A percentile compares a stretch with the other conserved stretches of the same genome.
Evolutionary conservation across 225 moss, liverwort and hornwort genomes (phyloP).

Genomic region (Climacium dendroides): DNA sequence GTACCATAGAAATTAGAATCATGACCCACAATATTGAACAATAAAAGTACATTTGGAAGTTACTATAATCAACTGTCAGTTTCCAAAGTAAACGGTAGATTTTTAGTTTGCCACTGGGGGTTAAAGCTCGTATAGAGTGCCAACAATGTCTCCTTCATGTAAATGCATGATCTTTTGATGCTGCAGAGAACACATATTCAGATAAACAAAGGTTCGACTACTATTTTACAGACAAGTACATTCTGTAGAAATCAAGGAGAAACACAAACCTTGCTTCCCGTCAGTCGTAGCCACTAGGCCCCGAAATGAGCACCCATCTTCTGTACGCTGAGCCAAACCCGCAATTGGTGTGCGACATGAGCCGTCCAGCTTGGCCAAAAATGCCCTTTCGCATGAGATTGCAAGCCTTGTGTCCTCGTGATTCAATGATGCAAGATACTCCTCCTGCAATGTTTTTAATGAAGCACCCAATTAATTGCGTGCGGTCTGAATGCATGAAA

Average conservation of each 20-base stretch:
- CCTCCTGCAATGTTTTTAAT: conserved; percentile 16
- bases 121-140: too few relatives aligned
- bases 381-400: conserved; percentile 76
- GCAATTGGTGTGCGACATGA: conserved; percentile 98
- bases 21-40: too few relatives aligned
- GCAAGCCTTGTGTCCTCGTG: conserved; percentile 86
- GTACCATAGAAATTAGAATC: not conserved
- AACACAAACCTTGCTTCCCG: conserved; percentile 66
- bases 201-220: not conserved
- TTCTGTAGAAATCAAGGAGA: not conserved
- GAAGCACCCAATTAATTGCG: not conserved
- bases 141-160: not conserved
- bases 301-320: conserved; percentile 61
- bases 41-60: not conserved
- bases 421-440: conserved; percentile 71
- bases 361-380: conserved; percentile 74
- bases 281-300: conserved; percentile 78
- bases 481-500: not conserved
- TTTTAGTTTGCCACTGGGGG: not conserved
- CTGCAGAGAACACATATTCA: not conserved
- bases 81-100: not conserved
- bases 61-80: not conserved
- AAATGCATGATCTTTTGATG: not conserved
- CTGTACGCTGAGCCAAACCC: conserved; percentile 67
- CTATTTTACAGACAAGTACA: not conserved